Percentiles rank a stretch among this genome's conserved stretches.
These are phyloP conservation scores for Ophiostoma piceae DNA, from an alignment of 2,329 filamentous ascomycete species.

Conservation along the genomic window DNA sequence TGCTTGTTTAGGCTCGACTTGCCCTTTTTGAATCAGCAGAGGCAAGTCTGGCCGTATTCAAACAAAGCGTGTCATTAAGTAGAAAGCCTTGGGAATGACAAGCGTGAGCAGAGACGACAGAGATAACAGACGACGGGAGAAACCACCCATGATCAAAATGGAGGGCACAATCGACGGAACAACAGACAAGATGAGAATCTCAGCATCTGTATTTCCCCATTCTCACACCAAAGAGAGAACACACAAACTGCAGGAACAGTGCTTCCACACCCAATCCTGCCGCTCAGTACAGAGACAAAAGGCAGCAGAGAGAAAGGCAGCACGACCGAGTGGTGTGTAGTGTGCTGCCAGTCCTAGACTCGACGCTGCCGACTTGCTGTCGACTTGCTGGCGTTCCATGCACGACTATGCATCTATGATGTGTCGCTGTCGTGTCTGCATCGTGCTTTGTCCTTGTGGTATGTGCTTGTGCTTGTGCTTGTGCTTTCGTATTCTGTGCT, in stretches of 20 bases:
- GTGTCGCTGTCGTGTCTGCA: conserved; percentile 9
- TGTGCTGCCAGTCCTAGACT: not conserved
- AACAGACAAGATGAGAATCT: not conserved
- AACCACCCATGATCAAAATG: not conserved
- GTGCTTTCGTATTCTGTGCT: not conserved
- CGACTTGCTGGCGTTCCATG: not conserved
- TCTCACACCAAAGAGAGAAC: not conserved
- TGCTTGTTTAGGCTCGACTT: conserved; percentile 10
- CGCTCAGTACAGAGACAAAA: not conserved
- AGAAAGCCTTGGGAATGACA: not conserved
- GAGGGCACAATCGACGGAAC: not conserved
- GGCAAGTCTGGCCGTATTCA: not conserved
- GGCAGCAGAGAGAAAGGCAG: not conserved
- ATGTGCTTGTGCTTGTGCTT: too few relatives aligned
- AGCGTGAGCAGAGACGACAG: not conserved
- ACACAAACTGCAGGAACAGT: conserved; percentile 6
- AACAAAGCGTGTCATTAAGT: not conserved
- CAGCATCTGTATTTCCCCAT: not conserved
- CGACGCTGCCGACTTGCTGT: not conserved
- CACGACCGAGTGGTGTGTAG: too few relatives aligned
- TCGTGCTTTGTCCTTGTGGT: not conserved
- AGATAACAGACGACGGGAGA: not conserved
- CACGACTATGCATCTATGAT: conserved; percentile 11
- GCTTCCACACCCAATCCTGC: not conserved
- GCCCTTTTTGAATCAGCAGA: not conserved